Base-by-base conservation (phyloP, 2,329 filamentous ascomycete species). In the Escovopsis sp. region DNA sequence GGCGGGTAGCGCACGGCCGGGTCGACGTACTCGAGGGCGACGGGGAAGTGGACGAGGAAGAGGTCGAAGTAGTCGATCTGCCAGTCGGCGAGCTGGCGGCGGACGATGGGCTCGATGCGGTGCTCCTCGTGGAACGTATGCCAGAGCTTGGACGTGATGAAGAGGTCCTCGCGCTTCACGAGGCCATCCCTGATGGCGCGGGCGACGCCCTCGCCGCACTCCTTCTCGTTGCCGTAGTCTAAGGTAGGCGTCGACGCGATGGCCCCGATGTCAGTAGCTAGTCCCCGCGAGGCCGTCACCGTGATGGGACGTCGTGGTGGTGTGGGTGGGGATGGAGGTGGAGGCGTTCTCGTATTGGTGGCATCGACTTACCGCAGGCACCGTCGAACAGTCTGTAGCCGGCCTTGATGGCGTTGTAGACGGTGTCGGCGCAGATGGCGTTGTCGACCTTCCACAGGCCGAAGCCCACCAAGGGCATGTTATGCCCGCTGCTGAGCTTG, bases 61-160 rank as follows among this genome's bases (percentile, higher is more conserved):
- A 93, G 76, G 61, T 94, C 86, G 61, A 94, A 88, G 71, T 93
- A 93, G 55, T 88, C 85, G 46, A 93, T 60, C 48, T 81, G 79
- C 78, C 84, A 89, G 69, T 89, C 83, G 50, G 76, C 73, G 47
- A 88, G 77, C 65, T 88, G 83, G 57, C 79, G 80, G 61, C 76
- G 76, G 62, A 70, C 73, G 57, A 91, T 86, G 44, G 79, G 78
- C 63, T 81, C 76, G 47, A 89, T 84, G 52, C 74, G 72, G 51
- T 89, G 79, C 52, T 71, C 71, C 55, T 89, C 81, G 70, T 94
- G 85, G 75, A 87, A 94, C 50, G 79, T 80, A 68, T 89, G 87
- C 86, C 87, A 94, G 44, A 94, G 80, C 71, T 94, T 94, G 63
- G 81, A 86, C 49, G 88, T 83, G 57, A 94, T 79, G 75, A 94